Conservation (phyloP, 2,329 filamentous ascomycete genomes). For the Diaporthe citriasiana region DNA sequence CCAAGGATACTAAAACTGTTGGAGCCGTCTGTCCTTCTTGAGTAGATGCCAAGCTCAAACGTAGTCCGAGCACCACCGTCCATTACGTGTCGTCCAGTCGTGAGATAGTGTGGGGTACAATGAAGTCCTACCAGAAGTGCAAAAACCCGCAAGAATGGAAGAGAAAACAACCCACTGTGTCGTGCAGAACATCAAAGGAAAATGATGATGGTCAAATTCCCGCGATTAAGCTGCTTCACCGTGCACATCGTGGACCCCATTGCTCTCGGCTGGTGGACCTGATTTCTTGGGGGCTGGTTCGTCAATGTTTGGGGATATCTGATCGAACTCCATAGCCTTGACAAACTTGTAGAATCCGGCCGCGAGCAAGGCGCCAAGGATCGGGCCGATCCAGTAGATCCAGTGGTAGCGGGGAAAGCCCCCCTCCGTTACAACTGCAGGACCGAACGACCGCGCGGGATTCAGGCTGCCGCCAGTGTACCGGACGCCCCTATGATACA, state of each 20-base stretch:
- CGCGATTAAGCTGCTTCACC: slow-evolving; percentile 24
- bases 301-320: slow-evolving; percentile 51
- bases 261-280: not conserved
- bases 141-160: not conserved
- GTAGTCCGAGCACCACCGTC: slow-evolving; percentile 5
- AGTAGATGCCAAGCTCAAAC: not conserved
- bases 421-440: slow-evolving; percentile 57
- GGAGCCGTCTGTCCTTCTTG: not conserved
- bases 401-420: slow-evolving; percentile 62
- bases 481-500: slow-evolving; percentile 52
- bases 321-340: slow-evolving; percentile 66
- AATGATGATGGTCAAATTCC: not conserved
- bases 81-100: slow-evolving; percentile 16
- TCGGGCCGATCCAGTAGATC: slow-evolving; percentile 70
- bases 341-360: slow-evolving; percentile 64
- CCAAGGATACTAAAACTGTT: slow-evolving; percentile 20
- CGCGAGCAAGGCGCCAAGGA: slow-evolving; percentile 64
- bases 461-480: slow-evolving; percentile 65
- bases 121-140: not conserved
- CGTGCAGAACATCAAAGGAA: not conserved
- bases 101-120: not conserved
- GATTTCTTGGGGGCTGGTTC: slow-evolving; percentile 31
- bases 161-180: not conserved
- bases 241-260: slow-evolving; percentile 16
- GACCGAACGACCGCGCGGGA: slow-evolving; percentile 65